Base-by-base conservation (phyloP, 2,329 filamentous ascomycete species). In the Huntiella abstrusa region DNA sequence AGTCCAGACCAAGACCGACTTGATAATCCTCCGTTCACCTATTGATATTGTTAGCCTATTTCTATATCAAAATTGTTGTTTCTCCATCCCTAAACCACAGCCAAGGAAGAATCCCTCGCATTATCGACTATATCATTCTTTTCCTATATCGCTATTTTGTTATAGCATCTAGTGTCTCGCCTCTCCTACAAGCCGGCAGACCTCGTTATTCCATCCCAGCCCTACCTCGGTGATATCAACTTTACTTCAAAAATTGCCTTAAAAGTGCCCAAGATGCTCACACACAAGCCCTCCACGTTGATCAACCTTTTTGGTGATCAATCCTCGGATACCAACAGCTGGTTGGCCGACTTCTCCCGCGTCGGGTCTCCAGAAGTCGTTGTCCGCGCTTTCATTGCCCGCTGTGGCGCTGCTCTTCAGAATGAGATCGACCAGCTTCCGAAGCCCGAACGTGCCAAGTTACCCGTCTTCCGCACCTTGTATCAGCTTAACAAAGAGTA, bases 281-380 rank as follows among this genome's bases (percentile, higher is more conserved):
- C 22, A 7, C 22, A 1, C 22, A 28, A 28, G 22, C 6, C 22
- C 22, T 7, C 8, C 6, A 28, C 22, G 7, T 28, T 10, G 1
- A 28, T 69, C 58, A 69, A 80, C 59, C 70, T 82, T 51, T 80
- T 82, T 57, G 77, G 77, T 63, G 78, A 83, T 57, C 78, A 83
- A 62, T 81, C 77, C 50, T 68, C 75, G 54, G 75, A 80, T 58
- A 77, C 77, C 54, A 73, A 79, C 57, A 64, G 64, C 53, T 74
- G 80, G 52, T 62, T 83, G 51, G 70, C 74, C 43, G 64, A 69
- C 49, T 68, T 71, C 54, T 68, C 61, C 55, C 64, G 64, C 45
- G 58, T 61, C 51, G 61, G 61, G 35, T 60, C 63, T 51, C 64
- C 63, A 33, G 66, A 68, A 53, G 56, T 69, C 41, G 65, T 80